Conservation (phyloP, 305 asterid species). For the Rubia balearica region DNA sequence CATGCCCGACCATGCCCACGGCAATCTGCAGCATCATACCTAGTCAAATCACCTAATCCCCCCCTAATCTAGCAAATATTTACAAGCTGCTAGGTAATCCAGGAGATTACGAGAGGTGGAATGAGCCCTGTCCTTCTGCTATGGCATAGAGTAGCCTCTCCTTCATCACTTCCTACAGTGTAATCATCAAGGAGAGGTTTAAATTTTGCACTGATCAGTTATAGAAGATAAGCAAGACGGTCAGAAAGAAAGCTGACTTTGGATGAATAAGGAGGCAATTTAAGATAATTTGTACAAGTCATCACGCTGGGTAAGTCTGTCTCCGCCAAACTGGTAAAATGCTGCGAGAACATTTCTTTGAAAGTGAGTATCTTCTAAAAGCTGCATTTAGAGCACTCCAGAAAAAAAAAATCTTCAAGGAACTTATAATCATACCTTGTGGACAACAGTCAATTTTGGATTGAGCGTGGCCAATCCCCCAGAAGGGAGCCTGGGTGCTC, state of each 20-base stretch:
- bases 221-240: conserved; percentile 1
- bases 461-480: conserved; percentile 92
- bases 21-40: conserved; percentile 13
- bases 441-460: conserved; percentile 89
- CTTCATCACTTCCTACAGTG: conserved; percentile 74
- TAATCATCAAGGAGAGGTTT: neutral
- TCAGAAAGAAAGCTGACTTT: conserved; percentile 38
- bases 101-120: conserved; percentile 62
- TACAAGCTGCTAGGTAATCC: conserved; percentile 25
- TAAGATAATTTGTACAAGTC: conserved; percentile 95
- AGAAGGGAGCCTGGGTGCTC: conserved; percentile 89
- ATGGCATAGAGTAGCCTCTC: conserved; percentile 81
- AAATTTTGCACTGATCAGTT: conserved; percentile 4
- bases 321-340: conserved; percentile 52
- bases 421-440: conserved; percentile 45
- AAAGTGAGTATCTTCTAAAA: neutral
- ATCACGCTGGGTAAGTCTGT: conserved; percentile 92
- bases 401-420: neutral
- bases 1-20: conserved; percentile 17
- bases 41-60: conserved; percentile 19
- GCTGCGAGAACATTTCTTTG: conserved; percentile 32
- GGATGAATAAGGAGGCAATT: conserved; percentile 94
- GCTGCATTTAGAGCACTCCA: neutral
- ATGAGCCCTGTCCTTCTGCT: conserved; percentile 92
- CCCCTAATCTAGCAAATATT: conserved; percentile 38